Percentiles rank a stretch among this genome's conserved stretches.
These are phyloP conservation scores for Ogataea corticis DNA, from an alignment of 805 yeast species.

Conservation along the genomic window DNA sequence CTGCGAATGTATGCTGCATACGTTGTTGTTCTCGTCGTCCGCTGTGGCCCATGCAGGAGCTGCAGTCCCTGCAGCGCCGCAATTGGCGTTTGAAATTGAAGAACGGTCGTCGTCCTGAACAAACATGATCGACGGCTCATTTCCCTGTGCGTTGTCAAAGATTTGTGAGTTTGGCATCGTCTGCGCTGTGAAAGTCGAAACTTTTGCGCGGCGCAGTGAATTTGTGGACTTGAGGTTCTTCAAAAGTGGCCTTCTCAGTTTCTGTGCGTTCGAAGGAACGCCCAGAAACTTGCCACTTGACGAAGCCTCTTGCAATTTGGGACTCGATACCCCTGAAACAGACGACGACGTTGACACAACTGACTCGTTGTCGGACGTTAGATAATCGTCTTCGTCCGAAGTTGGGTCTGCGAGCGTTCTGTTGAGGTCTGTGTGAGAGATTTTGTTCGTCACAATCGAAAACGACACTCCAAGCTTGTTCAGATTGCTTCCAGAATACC, in stretches of 20 bases:
- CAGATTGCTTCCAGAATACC: constrained; percentile 59
- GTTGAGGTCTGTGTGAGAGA: constrained; percentile 37
- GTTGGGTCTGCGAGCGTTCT: constrained; percentile 25
- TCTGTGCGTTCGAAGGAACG: constrained; percentile 14
- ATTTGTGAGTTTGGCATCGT: constrained; percentile 69
- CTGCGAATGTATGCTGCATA: background rate
- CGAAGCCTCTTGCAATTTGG: background rate
- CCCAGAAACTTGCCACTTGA: constrained; percentile 2
- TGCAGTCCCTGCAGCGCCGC: too few relatives aligned
- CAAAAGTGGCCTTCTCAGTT: constrained; percentile 25
- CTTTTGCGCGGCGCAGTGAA: constrained; percentile 21
- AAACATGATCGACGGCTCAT: constrained; percentile 63
- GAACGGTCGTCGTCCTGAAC: constrained; percentile 46
- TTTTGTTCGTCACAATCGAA: constrained; percentile 66
- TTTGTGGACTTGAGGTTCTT: constrained; percentile 22
- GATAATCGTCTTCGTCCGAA: constrained; percentile 29
- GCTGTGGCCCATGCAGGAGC: too few relatives aligned
- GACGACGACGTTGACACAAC: constrained; percentile 21
- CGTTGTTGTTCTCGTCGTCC: background rate
- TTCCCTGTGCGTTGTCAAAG: constrained; percentile 67
- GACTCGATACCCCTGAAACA: constrained; percentile 9
- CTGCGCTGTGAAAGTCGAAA: constrained; percentile 53
- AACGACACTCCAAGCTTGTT: constrained; percentile 79
- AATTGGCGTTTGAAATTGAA: background rate
- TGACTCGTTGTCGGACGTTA: constrained; percentile 28